These are phyloP conservation scores for Nadsonia commutata DNA, from an alignment of 1,139 yeast species.

Conservation along the genomic window DNA sequence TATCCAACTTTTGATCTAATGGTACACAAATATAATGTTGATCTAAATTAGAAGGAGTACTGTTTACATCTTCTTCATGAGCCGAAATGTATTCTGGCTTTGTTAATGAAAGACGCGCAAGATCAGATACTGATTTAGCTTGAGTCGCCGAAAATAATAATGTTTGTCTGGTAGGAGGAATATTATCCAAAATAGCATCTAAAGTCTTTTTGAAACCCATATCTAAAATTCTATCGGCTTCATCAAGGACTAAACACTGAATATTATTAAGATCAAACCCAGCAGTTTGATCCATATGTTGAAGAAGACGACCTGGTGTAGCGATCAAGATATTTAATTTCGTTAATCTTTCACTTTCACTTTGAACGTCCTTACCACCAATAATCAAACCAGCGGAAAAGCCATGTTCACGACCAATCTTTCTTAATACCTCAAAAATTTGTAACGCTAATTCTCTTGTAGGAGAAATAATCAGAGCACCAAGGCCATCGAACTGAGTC, in stretches of 20 bases:
- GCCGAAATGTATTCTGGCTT: conserved; percentile 56
- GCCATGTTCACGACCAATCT: conserved; percentile 65
- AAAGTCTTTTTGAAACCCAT: conserved; percentile 90
- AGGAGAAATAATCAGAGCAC: conserved; percentile 84
- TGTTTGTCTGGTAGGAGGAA: conserved; percentile 75
- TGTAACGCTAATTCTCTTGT: conserved; percentile 92
- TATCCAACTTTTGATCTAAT: conserved; percentile 69
- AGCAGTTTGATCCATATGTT: conserved; percentile 88
- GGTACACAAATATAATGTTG: conserved; percentile 66
- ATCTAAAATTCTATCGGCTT: conserved; percentile 91
- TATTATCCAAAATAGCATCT: conserved; percentile 69
- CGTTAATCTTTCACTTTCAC: conserved; percentile 73
- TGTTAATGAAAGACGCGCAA: conserved; percentile 75
- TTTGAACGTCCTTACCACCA: conserved; percentile 89
- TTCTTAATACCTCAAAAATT: conserved; percentile 76
- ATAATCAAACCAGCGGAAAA: conserved; percentile 91
- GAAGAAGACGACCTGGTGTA: conserved; percentile 90
- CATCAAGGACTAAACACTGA: conserved; percentile 78
- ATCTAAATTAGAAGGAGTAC: conserved; percentile 72
- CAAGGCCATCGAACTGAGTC: conserved; percentile 84
- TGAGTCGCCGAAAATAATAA: conserved; percentile 87
- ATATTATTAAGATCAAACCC: conserved; percentile 70
- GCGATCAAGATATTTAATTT: conserved; percentile 81
- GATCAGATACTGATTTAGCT: conserved; percentile 70
- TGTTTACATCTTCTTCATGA: conserved; percentile 31